Evolutionary conservation across 192 early-diverging fungal genomes (phyloP), one percentile per base, ranked within the genome.

Genomic region (Coemansia sp.): DNA sequence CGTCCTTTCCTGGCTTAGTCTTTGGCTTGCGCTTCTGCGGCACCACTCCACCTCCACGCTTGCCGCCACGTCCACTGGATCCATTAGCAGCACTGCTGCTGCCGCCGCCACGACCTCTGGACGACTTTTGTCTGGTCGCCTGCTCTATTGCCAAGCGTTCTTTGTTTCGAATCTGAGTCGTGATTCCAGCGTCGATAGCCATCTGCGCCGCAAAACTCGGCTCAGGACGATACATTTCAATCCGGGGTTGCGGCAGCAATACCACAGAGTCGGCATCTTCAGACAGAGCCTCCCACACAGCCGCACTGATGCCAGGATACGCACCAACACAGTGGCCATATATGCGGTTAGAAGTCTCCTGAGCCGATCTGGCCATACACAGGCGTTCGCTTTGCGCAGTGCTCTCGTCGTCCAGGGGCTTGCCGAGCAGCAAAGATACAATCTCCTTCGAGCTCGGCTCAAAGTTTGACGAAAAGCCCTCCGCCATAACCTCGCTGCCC

Each of bases 371-470:
- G 0, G 71, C 75, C 80, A 76, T 74, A 30, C 37, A 23, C 50
- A 82, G 60, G 10, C 75, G 62, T 42, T 69, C 69, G 42, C 55
- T 72, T 38, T 68, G 75, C 47, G 66, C 62, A 0, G 62, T 58
- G 66, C 70, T 69, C 52, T 74, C 80, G 59, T 76, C 72, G 38
- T 74, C 75, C 23, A 72, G 55, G 4, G 84, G 80, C 64, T 96
- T 94, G 67, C 92, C 94, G 40, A 96, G 72, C 55, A 96, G 76
- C 65, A 95, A 77, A 32, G 91, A 91, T 40, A 94, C 89, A 71
- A 96, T 93, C 74, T 96, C 95, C 59, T 92, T 90, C 14, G 95
- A 91, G 76, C 93, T 96, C 44, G 93, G 91, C 57, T 94, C 93
- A 26, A 92, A 72, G 59, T 72, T 77, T 0, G 75, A 67, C 39